phyloP scores from a whole-genome alignment of 2,329 filamentous ascomycete genomes.

The Sporothrix euskadiensis region DNA sequence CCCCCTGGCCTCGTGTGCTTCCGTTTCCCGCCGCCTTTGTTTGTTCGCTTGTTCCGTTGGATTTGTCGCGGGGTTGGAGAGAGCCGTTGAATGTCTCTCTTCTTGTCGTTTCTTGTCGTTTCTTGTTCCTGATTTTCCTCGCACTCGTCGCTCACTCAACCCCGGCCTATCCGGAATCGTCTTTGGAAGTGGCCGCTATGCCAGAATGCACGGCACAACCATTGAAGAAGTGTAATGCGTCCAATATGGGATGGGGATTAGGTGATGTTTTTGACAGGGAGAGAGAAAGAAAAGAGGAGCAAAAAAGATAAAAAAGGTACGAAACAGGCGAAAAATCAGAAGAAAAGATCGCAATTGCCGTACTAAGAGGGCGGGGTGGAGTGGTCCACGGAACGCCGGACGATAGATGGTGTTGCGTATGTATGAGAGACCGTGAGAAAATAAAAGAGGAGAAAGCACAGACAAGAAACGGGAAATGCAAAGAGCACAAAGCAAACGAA shows the following conservation, averaged over 20 bases:
- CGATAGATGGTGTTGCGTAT: background rate
- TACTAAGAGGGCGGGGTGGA: slow-evolving; percentile 21
- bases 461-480: background rate
- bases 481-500: background rate
- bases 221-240: background rate
- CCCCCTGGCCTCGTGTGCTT: slow-evolving; percentile 2
- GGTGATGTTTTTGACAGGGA: too few relatives aligned
- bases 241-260: background rate
- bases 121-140: background rate
- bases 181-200: slow-evolving; percentile 10
- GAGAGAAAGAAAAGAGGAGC: background rate
- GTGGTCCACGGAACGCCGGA: slow-evolving; percentile 19
- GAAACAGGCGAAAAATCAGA: background rate
- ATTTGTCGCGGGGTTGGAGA: background rate
- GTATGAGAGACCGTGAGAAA: background rate
- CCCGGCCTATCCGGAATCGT: slow-evolving; percentile 16
- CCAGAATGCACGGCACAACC: background rate
- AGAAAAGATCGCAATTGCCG: slow-evolving; percentile 19
- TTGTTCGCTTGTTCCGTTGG: background rate
- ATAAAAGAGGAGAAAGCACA: background rate
- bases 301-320: background rate
- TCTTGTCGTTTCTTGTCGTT: background rate
- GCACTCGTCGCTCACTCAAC: slow-evolving; percentile 20
- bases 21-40: slow-evolving; percentile 7
- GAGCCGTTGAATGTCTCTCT: background rate